Evolutionary conservation across 768 basidiomycete genomes (phyloP), one percentile per base, ranked within the genome.

Genomic region (Sistotremastrum niveocremeum): DNA sequence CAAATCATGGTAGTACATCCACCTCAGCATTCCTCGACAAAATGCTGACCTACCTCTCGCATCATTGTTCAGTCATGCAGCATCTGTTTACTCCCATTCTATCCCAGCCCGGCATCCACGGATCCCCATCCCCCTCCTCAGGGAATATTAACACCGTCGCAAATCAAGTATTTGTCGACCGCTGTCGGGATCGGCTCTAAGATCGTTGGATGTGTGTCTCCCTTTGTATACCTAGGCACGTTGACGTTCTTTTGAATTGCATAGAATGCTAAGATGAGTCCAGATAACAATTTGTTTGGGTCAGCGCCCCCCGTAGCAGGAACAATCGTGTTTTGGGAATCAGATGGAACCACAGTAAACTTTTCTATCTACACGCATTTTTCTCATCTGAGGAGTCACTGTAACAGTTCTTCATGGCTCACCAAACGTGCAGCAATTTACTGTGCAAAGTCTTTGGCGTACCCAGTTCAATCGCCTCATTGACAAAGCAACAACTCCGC

Each of bases 41-140:
- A 20, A 20, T 20, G 20, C 20, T 20, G 20, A 20, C 20, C 20
- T 20, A 20, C 20, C 20, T 20, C 20, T 20, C 20, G 20, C 1
- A 20, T 20, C 20, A 1, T 20, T 20, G 2, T 20, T 20, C 20
- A 20, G 57, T 56, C 55, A 30, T 60, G 58, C 46, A 41, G 48
- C 45, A 44, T 60, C 31, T 60, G 58, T 47, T 56, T 51, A n/a
- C 52, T 59, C 7, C 57, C 59, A 4, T 58, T 59, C 49, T 50
- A 54, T 8, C 57, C 57, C 6, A 46, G 46, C 28, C 45, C 42
- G 8, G 29, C 2, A 7, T 48, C 46, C 5, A 37, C 51, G 3
- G 37, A 39, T 3, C 52, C 53, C 4, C 51, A 52, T 7, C 46
- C 49, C 6, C 46, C 46, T 9, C 56, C 55, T 5, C n/a, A 41